Base-by-base conservation (phyloP, 164 flowering plant species). In the Houttuynia cordata region DNA sequence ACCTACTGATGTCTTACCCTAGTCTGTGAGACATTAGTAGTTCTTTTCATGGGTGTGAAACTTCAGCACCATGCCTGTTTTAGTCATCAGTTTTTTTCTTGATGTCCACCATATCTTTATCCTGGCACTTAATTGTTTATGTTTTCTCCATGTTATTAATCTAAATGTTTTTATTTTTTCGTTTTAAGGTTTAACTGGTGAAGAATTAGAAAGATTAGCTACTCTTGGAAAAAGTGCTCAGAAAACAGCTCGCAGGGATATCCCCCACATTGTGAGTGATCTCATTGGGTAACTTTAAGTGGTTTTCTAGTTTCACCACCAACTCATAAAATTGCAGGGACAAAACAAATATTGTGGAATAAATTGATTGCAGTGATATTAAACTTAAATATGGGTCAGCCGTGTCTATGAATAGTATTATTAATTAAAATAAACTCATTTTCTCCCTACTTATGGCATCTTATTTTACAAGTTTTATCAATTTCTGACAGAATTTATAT, bases 231-330 rank as follows among this genome's bases (percentile, higher is more conserved):
- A 70, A 45, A 73, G 64, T 68, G 86, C 73, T 68, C 84, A 74
- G 61, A 93, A 93, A 83, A 86, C 95, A 66, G 90, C 99, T 77
- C 83, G 95, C 42, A 80, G 99, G 78, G 97, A 93, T 78, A 93
- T 93, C 68, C 87, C 93, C 53, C 71, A 85, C 75, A 77, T 91
- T 71, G 96, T 93, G 74, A 80, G 98, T 84, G 45, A 6, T 24
- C 39, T 41, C 39, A 6, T 23, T 41, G 21, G 20, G 3, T 18
- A 15, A n/a, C n/a, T 30, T 30, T 30, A 30, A 30, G 37, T 30
- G 37, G 37, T 6, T 30, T 30, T 30, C 4, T 30, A 30, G 37
- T 30, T 30, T 2, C 37, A 2, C 6, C 37, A 30, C 37, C 2
- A 30, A 30, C 37, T 30, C 37, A 30, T 30, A 30, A 6, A 6